These are phyloP conservation scores for Populus pruinosa DNA, from an alignment of 345 rosid genomes.

Conservation along the genomic window DNA sequence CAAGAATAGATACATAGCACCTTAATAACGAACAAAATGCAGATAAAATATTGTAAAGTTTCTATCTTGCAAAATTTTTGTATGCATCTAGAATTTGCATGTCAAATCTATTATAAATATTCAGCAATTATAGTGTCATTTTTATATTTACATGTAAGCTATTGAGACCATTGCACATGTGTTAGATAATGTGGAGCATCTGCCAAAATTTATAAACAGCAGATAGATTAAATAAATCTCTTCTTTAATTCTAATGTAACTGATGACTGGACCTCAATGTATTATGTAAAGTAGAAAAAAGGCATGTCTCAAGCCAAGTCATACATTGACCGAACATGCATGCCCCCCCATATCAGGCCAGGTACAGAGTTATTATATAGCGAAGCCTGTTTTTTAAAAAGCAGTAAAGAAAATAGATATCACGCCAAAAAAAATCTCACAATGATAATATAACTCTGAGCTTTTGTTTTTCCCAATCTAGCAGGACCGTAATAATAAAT, in stretches of 20 bases:
- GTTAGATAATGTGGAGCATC: not conserved
- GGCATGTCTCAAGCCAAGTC: not conserved
- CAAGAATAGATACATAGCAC: constrained; percentile 1
- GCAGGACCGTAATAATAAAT: too few species aligned
- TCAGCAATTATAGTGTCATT: not conserved
- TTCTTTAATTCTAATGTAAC: too few species aligned
- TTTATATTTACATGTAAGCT: not conserved
- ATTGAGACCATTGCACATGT: not conserved
- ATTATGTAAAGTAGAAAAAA: not conserved
- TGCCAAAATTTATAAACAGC: not conserved
- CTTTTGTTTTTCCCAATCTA: too few species aligned
- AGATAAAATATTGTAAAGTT: constrained; percentile 11
- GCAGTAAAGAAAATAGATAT: not conserved
- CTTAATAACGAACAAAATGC: constrained; percentile 12
- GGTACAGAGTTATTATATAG: not conserved
- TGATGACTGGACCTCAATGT: not conserved
- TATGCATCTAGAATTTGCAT: not conserved
- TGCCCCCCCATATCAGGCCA: not conserved
- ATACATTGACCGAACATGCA: not conserved
- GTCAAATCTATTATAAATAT: not conserved
- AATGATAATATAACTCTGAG: not conserved
- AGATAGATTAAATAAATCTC: not conserved
- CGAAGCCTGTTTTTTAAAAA: not conserved
- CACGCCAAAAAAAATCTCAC: not conserved
- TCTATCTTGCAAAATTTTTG: not conserved